phyloP scores from a whole-genome alignment of 805 yeast species.

The Vanderwaltozyma verrucispora region DNA sequence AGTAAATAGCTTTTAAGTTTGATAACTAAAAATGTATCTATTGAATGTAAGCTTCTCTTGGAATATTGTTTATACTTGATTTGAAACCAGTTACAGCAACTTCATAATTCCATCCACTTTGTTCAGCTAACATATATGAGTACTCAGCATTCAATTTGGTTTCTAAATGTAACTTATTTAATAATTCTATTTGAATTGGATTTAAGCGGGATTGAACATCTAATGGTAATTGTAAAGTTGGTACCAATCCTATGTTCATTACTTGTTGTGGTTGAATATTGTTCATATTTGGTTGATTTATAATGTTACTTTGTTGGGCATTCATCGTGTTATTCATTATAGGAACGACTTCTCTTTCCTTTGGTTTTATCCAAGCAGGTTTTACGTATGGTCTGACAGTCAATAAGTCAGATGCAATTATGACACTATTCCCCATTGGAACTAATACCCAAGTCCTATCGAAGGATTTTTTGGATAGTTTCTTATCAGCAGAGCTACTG shows the following conservation, averaged over 20 bases:
- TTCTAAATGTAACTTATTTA: slow-evolving; percentile 54
- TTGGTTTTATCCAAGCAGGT: slow-evolving; percentile 41
- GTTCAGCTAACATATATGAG: slow-evolving; percentile 75
- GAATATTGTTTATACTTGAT: slow-evolving; percentile 50
- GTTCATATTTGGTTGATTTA: background rate
- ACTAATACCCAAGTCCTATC: slow-evolving; percentile 77
- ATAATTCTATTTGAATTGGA: slow-evolving; percentile 50
- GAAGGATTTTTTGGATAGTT: slow-evolving; percentile 58
- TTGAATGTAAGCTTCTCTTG: slow-evolving; percentile 43
- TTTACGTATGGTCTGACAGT: slow-evolving; percentile 53
- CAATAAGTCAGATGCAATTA: slow-evolving; percentile 80
- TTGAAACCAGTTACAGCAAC: slow-evolving; percentile 62
- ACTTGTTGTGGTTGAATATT: slow-evolving; percentile 1
- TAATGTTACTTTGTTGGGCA: background rate
- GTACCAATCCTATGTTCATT: slow-evolving; percentile 5
- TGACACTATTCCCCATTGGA: slow-evolving; percentile 54
- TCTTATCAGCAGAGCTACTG: slow-evolving; percentile 20
- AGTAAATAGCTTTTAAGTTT: no score
- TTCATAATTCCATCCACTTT: slow-evolving; percentile 74
- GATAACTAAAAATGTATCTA: slow-evolving; percentile 1
- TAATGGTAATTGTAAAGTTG: slow-evolving; percentile 40
- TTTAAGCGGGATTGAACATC: slow-evolving; percentile 41
- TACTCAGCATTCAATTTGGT: slow-evolving; percentile 73
- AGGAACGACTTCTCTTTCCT: no score
- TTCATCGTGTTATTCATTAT: no score